Percentiles rank a stretch among this genome's conserved stretches.
These are phyloP conservation scores for Lachnellula arida DNA, from an alignment of 2,329 filamentous ascomycete genomes.

Conservation along the genomic window DNA sequence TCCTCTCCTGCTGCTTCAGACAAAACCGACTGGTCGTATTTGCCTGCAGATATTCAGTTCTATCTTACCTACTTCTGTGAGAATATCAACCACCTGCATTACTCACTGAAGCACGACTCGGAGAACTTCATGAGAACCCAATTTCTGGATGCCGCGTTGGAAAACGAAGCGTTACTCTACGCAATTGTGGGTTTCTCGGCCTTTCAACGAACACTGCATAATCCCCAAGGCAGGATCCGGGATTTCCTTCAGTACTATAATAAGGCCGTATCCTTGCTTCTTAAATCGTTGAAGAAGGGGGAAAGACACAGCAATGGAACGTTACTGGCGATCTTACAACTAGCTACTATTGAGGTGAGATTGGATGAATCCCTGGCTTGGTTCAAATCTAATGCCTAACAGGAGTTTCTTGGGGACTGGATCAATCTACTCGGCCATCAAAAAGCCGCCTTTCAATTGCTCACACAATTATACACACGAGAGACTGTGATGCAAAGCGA, in stretches of 20 bases:
- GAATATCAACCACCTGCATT: constrained; percentile 77
- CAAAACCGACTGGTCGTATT: constrained; percentile 47
- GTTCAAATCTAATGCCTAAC: constrained; percentile 11
- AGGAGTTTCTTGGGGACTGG: constrained; percentile 97
- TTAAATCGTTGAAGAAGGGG: constrained; percentile 64
- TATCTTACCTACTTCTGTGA: constrained; percentile 76
- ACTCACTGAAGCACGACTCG: constrained; percentile 67
- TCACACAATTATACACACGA: constrained; percentile 73
- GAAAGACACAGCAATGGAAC: constrained; percentile 70
- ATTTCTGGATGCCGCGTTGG: constrained; percentile 67
- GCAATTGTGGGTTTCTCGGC: constrained; percentile 84
- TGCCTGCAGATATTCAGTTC: constrained; percentile 67
- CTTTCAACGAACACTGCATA: constrained; percentile 73
- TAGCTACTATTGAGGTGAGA: constrained; percentile 86
- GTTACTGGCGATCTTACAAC: constrained; percentile 80
- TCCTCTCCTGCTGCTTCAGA: constrained; percentile 26
- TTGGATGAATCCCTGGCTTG: constrained; percentile 3
- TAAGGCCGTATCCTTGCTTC: constrained; percentile 72
- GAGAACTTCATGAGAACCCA: constrained; percentile 69
- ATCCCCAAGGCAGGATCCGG: constrained; percentile 67
- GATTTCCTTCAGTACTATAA: constrained; percentile 90
- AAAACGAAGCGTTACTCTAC: constrained; percentile 78
- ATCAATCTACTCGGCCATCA: constrained; percentile 90
- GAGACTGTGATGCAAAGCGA: constrained; percentile 67
- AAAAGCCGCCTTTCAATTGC: constrained; percentile 77